Evolutionary conservation across 106 monocot genomes (phyloP).

Genomic region (Posidonia australis): DNA sequence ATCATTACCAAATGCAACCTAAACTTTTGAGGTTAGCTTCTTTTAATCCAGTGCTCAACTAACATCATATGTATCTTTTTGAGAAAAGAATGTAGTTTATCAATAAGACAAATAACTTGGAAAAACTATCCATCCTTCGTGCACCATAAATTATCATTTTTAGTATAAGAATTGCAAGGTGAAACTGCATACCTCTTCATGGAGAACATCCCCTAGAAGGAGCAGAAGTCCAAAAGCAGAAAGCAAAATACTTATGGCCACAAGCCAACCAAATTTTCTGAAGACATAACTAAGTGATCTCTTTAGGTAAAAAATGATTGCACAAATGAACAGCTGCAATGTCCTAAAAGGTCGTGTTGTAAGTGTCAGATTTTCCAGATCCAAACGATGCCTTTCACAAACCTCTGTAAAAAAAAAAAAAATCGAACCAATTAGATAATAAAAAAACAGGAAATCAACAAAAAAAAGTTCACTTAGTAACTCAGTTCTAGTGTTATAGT

Average conservation of each 20-base stretch:
- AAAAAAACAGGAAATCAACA: no score
- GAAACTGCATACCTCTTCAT: not conserved
- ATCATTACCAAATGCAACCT: no score
- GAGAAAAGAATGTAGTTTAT: not conserved
- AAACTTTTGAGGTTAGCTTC: no score
- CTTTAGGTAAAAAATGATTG: constrained; percentile 1
- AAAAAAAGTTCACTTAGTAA: no score
- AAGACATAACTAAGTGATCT: constrained; percentile 2
- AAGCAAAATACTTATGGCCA: not conserved
- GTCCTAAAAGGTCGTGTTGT: constrained; percentile 5
- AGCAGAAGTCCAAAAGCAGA: not conserved
- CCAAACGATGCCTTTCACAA: constrained; percentile 9
- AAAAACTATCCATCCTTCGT: not conserved
- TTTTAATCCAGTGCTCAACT: not conserved
- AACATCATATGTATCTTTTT: not conserved
- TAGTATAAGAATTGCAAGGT: not conserved
- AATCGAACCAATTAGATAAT: not conserved
- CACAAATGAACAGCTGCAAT: constrained; percentile 3
- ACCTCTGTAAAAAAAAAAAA: constrained; percentile 5
- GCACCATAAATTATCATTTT: not conserved
- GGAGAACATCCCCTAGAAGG: not conserved
- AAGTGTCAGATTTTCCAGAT: constrained; percentile 7
- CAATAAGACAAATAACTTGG: not conserved
- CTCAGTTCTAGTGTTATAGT: no score
- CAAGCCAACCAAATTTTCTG: not conserved